Evolutionary conservation across 208 protist genomes (phyloP).

Genomic region (Trypanosomatidae sp.): DNA sequence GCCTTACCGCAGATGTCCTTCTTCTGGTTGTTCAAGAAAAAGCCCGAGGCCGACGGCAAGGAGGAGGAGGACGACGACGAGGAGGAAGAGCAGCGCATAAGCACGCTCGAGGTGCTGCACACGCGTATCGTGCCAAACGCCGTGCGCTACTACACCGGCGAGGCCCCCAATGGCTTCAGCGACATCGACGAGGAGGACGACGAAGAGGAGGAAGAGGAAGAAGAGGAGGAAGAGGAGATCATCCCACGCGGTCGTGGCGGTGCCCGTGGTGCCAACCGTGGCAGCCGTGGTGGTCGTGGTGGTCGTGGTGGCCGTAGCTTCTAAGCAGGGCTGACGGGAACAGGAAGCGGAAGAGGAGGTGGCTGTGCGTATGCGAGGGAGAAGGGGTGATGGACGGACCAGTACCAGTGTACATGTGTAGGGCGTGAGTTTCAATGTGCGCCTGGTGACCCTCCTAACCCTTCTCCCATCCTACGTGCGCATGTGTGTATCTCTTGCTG

Average conservation of each 20-base stretch:
- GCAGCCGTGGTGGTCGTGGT: conserved; percentile 30
- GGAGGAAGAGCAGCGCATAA: conserved; percentile 45
- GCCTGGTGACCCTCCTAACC: background rate
- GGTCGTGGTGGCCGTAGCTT: conserved; percentile 31
- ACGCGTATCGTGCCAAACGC: conserved; percentile 74
- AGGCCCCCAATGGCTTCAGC: conserved; percentile 75
- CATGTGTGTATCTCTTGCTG: background rate
- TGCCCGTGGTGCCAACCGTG: conserved; percentile 18
- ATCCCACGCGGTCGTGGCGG: conserved; percentile 41
- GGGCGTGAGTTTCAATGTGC: background rate
- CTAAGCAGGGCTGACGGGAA: conserved; percentile 8
- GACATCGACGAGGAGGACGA: conserved; percentile 77
- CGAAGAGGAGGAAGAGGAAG: conserved; percentile 74
- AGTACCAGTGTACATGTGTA: background rate
- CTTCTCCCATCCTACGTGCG: background rate
- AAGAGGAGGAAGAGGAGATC: conserved; percentile 38
- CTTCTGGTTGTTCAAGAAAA: conserved; percentile 77
- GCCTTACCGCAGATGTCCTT: conserved; percentile 70
- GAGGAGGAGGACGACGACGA: conserved; percentile 42
- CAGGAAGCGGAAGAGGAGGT: background rate
- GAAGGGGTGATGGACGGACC: background rate
- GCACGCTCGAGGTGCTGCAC: conserved; percentile 59
- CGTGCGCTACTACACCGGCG: conserved; percentile 85
- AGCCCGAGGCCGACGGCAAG: conserved; percentile 16
- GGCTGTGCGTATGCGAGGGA: background rate